Evolutionary conservation across 179 eudicot genomes (phyloP), one percentile per base, ranked within the genome.

Genomic region (Spergularia azorica): DNA sequence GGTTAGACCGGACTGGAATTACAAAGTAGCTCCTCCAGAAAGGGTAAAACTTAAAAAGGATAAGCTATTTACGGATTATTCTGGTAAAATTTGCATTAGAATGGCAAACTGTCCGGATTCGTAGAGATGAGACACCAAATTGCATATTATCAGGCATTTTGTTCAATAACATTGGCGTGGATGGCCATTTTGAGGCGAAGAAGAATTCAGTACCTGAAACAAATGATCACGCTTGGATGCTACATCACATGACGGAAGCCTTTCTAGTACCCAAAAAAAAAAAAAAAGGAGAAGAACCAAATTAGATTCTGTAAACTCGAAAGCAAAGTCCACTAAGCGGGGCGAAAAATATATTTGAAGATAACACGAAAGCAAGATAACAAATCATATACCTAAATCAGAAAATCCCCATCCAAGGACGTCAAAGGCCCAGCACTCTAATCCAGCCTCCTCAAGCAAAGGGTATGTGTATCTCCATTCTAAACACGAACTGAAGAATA

Each of bases 371-470:
- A 32, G 13, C 41, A 32, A 21, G 15, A 51, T 17, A 58, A 60
- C 36, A 21, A 74, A 52, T 68, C 57, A 70, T 87, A 76, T 79
- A 91, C 98, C 96, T 79, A 95, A 85, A 83, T 91, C 89, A 67
- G 95, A 95, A 84, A 95, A 95, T 12, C 97, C 96, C 98, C 98
- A 95, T 8, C 98, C 98, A 66, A 95, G 97, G 84, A 95, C 77
- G 76, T 95, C 98, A 64, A 95, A 18, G 14, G 94, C 98, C 98
- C 98, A 95, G 64, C 88, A 79, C 84, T 92, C 97, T 26, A 88
- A 71, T 58, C 96, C 93, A 69, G 95, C 95, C 73, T 92, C 93
- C 79, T 95, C 98, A 52, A 95, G 96, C 84, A 92, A 75, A n/a
- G 98, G 98, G 76, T 85, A 88, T 12, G 89, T 80, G 81, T 89